Percentiles rank a stretch among this genome's conserved stretches.
These are phyloP conservation scores for Shiraia sp. DNA, from an alignment of 2,329 filamentous ascomycete genomes.

Conservation along the genomic window DNA sequence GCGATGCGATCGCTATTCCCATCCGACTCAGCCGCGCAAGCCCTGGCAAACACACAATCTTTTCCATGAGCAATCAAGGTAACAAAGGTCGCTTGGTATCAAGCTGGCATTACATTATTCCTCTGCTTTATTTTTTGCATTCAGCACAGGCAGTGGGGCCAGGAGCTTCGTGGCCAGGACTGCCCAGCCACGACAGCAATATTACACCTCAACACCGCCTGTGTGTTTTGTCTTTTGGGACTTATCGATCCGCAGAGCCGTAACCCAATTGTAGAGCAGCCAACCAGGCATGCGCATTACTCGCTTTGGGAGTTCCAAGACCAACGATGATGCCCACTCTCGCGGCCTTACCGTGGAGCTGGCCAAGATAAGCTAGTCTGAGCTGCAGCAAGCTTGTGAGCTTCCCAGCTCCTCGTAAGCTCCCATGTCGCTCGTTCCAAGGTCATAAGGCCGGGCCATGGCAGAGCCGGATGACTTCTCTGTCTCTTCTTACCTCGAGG, in stretches of 20 bases:
- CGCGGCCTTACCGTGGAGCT: slow-evolving; percentile 22
- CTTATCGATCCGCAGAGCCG: slow-evolving; percentile 13
- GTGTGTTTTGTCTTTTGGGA: slow-evolving; percentile 13
- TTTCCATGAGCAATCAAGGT: no score
- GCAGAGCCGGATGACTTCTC: slow-evolving; percentile 17
- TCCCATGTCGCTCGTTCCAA: slow-evolving; percentile 23
- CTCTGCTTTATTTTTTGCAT: slow-evolving; percentile 12
- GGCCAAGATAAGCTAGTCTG: slow-evolving; percentile 33
- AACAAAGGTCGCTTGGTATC: no score
- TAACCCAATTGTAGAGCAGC: slow-evolving; percentile 2
- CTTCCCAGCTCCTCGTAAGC: slow-evolving; percentile 29
- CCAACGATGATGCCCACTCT: slow-evolving; percentile 24
- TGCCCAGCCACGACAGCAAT: slow-evolving; percentile 18
- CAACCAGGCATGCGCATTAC: not conserved
- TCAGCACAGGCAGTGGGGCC: slow-evolving; percentile 15
- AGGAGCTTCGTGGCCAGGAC: slow-evolving; percentile 12
- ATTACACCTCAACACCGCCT: slow-evolving; percentile 30
- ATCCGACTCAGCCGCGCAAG: slow-evolving; percentile 36
- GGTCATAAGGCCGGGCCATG: slow-evolving; percentile 29
- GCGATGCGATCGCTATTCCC: slow-evolving; percentile 9
- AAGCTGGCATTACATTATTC: no score
- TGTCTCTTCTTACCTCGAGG: slow-evolving; percentile 8
- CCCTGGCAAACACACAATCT: slow-evolving; percentile 7
- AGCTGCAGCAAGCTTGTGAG: slow-evolving; percentile 31
- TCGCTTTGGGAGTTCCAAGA: slow-evolving; percentile 1